Base-by-base conservation (phyloP, 2,329 filamentous ascomycete genomes). In the Fusarium hainanense region DNA sequence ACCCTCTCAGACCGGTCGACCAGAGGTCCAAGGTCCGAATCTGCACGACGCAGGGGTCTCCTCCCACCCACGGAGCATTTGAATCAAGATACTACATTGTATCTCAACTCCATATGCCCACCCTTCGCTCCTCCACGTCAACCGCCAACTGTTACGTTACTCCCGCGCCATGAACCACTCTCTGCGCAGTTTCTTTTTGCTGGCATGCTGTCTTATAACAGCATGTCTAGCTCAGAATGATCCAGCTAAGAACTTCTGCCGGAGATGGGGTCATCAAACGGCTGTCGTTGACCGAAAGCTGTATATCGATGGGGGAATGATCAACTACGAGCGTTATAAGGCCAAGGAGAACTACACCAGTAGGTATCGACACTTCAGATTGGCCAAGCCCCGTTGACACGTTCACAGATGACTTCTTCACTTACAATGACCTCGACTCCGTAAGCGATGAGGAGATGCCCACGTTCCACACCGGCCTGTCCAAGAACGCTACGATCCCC, bases 401-500 rank as follows among this genome's bases (percentile, higher is more conserved):
- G 0, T 7, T 3, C 14, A 2, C 5, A 61, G 58, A 61, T 6
- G 58, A 37, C 1, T 61, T 61, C 16, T 27, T 61, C 7, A 28
- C 54, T 2, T 61, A 37, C 8, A 61, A 61, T 6, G 54, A 61
- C 4, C 58, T 61, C 7, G 37, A 50, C 16, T 12, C 37, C 3
- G 37, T 61, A 8, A 23, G 9, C 12, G 57, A 40, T 8, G 54
- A 32, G 3, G 54, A 23, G 16, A 61, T 61, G 43, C 58, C 58
- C 7, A 34, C 30, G 0, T 59, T 61, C 4, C 28, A 61, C 6
- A 47, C 43, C 4, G 41, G 42, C 1, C 44, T 61, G 4, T 59
- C 58, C 7, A 61, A 61, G 14, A 61, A 61, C n/a, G 34, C 25
- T 2, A 59, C 54, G 4, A 61, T 61, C 12, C 58, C 54, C 7